These are phyloP conservation scores for Talaromyces sp. DNA, from an alignment of 2,329 filamentous ascomycete species.

Conservation along the genomic window DNA sequence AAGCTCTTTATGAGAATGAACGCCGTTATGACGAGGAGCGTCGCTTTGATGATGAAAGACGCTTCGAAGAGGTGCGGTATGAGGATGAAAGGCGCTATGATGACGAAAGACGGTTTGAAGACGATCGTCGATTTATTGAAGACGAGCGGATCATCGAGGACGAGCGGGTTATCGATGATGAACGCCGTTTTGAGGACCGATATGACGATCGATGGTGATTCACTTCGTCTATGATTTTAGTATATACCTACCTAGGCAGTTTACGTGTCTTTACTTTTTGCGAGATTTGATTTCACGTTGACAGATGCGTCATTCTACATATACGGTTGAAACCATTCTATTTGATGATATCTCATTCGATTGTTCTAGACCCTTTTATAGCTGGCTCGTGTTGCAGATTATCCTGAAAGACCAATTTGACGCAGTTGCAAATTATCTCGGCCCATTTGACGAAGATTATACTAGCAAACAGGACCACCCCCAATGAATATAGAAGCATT, in stretches of 20 bases:
- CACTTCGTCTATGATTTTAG: not conserved
- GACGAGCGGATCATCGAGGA: not conserved
- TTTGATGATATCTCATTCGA: not conserved
- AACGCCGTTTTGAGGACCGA: not conserved
- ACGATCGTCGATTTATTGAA: not conserved
- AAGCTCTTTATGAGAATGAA: constrained; percentile 7
- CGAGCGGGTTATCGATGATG: not conserved
- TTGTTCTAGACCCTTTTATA: not conserved
- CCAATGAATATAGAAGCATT: not conserved
- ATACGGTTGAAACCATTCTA: not conserved
- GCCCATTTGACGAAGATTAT: not conserved
- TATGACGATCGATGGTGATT: constrained; percentile 15
- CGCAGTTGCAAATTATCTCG: not conserved
- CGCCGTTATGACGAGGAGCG: constrained; percentile 12
- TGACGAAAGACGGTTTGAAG: not conserved
- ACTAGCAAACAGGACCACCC: not conserved
- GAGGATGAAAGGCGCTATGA: not conserved
- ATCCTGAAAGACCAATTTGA: not conserved
- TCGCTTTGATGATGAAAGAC: constrained; percentile 3
- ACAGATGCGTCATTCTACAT: not conserved
- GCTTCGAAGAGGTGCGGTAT: not conserved
- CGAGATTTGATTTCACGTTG: not conserved
- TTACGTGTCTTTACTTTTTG: not conserved
- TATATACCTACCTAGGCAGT: not conserved
- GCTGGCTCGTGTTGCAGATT: not conserved